Evolutionary conservation across 208 protist genomes (phyloP).

Genomic region (Trichomonas vaginalis): DNA sequence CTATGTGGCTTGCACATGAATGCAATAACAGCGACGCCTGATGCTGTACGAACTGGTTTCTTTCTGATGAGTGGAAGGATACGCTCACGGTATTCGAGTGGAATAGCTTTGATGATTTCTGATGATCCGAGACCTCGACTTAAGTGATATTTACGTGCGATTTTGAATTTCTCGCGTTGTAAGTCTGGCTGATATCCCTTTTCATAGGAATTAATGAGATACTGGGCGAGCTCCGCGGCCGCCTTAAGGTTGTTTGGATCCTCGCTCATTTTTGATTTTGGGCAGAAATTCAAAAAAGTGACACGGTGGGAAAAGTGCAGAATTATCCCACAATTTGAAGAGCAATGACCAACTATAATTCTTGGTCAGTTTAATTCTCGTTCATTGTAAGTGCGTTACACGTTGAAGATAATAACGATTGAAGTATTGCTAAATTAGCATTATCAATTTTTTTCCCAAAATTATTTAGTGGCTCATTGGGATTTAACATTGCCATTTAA

Average conservation of each 20-base stretch:
- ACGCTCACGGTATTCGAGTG: neutral
- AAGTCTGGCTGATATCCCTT: neutral
- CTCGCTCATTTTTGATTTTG: neutral
- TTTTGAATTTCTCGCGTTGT: neutral
- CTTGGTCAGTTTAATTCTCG: too few species aligned
- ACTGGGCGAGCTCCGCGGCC: neutral
- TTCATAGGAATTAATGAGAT: neutral
- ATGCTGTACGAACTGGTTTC: constrained; percentile 69
- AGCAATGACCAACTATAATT: too few species aligned
- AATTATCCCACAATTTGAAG: too few species aligned
- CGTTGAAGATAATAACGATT: too few species aligned
- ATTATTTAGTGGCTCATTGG: too few species aligned
- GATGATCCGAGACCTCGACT: neutral
- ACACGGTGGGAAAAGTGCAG: too few species aligned
- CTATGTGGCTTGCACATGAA: constrained; percentile 82
- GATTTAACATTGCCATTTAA: too few species aligned
- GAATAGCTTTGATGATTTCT: constrained; percentile 19
- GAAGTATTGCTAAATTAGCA: too few species aligned
- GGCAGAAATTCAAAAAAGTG: too few species aligned
- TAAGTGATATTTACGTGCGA: neutral
- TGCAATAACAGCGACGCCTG: constrained; percentile 47
- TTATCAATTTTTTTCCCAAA: too few species aligned
- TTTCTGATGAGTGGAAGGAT: constrained; percentile 55
- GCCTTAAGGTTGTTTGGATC: neutral
- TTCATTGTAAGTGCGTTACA: too few species aligned